phyloP scores from a whole-genome alignment of 2,329 filamentous ascomycete species.

The Aspergillus alliaceus region DNA sequence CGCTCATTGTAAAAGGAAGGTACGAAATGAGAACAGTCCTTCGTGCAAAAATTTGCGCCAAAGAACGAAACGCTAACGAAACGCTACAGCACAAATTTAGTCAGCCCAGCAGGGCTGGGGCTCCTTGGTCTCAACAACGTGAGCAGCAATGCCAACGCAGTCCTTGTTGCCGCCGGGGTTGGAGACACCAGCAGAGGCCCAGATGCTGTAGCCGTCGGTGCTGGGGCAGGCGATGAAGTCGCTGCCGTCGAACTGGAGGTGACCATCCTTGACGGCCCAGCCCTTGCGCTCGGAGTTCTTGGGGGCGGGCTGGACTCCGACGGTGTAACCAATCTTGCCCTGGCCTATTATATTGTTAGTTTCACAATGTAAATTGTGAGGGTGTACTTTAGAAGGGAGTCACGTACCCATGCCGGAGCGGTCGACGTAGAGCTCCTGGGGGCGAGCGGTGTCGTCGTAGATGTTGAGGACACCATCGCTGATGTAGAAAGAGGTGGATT shows the following conservation, averaged over 20 bases:
- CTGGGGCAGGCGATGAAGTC: slow-evolving; percentile 57
- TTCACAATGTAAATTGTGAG: background rate
- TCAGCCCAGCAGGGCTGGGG: slow-evolving; percentile 23
- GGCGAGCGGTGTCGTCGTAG: slow-evolving; percentile 44
- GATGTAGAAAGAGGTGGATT: slow-evolving; percentile 54
- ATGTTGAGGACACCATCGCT: slow-evolving; percentile 50
- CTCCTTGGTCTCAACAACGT: slow-evolving; percentile 21
- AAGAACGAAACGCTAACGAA: background rate
- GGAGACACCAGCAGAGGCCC: slow-evolving; percentile 26
- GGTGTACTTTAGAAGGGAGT: background rate
- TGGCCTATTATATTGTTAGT: slow-evolving; percentile 43
- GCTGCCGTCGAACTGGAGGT: slow-evolving; percentile 49
- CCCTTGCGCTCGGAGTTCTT: slow-evolving; percentile 48
- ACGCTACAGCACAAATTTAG: slow-evolving; percentile 11
- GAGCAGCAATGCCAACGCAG: slow-evolving; percentile 36
- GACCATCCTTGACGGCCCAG: slow-evolving; percentile 48
- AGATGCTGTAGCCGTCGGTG: slow-evolving; percentile 43
- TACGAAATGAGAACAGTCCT: background rate
- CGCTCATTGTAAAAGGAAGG: background rate
- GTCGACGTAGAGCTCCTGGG: slow-evolving; percentile 56
- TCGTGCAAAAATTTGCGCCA: background rate
- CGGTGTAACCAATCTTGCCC: slow-evolving; percentile 56
- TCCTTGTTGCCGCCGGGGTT: slow-evolving; percentile 32
- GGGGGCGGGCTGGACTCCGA: slow-evolving; percentile 42
- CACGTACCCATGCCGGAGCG: slow-evolving; percentile 59